phyloP scores from a whole-genome alignment of 495 filamentous ascomycete species.

The Penicillium diatomitis region DNA sequence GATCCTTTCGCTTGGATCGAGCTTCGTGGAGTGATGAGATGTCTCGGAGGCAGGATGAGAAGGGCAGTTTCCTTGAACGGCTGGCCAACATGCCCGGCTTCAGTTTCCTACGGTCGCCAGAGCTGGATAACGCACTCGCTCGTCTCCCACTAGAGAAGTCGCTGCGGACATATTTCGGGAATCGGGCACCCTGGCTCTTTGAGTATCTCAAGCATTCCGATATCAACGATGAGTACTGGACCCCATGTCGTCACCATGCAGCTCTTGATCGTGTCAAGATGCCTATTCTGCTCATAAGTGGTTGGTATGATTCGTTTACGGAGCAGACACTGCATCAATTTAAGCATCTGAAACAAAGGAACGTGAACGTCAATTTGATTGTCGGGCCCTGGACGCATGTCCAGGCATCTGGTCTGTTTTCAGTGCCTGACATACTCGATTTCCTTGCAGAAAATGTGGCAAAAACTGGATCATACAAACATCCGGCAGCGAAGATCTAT shows the following conservation, averaged over 20 bases:
- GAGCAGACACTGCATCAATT: conserved; percentile 19
- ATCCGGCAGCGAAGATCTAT: conserved; percentile 3
- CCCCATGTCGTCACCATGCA: conserved; percentile 3
- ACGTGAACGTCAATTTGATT: conserved; percentile 8
- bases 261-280: conserved; percentile 17
- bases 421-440: conserved; percentile 10
- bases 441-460: conserved; percentile 11
- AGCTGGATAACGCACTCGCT: conserved; percentile 6
- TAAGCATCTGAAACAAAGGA: conserved; percentile 2
- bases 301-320: conserved; percentile 21
- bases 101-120: conserved; percentile 6
- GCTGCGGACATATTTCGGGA: conserved; percentile 11
- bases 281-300: conserved; percentile 20
- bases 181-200: conserved; percentile 12
- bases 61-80: conserved; percentile 4
- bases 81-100: conserved; percentile 8
- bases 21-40: conserved; percentile 17
- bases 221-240: conserved; percentile 16
- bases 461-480: conserved; percentile 9
- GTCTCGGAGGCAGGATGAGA: conserved; percentile 2
- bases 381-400: conserved; percentile 15
- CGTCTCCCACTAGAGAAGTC: conserved; percentile 9
- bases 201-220: conserved; percentile 9
- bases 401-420: conserved; percentile 7
- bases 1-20: conserved; percentile 15